Evolutionary conservation across 352 stramenopile genomes (phyloP), one percentile per base, ranked within the genome.

Genomic region (Phytophthora citricola): DNA sequence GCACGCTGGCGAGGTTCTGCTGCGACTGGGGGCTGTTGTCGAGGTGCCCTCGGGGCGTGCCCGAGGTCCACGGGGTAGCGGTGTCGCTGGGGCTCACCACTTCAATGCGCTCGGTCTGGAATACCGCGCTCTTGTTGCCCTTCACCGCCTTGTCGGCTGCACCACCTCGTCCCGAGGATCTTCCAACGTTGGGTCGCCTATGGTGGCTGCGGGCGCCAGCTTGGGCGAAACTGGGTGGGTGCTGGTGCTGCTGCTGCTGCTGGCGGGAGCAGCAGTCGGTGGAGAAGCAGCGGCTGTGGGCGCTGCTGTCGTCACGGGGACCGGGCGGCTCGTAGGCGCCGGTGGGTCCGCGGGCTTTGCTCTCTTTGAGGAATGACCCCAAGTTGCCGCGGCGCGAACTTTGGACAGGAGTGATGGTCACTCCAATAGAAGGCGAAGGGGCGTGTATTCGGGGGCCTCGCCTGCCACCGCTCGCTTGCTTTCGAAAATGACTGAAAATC

Each of bases 281-380:
- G 58, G 40, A n/a, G 9, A 45, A 31, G 58, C 41, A 47, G 32
- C 53, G 17, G 38, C 8, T 22, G 51, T 31, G 45, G 40, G 39
- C 43, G 17, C 12, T 58, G 44, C 24, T 47, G 50, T 34, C 31
- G 48, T 53, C 36, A 46, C 56, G 31, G 26, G 36, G 26, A 24
- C 53, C 47, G 41, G 26, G 9, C 26, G 39, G 40, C 10, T 58
- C 22, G 45, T 31, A 44, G 32, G 56, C 8, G 36, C 34, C 22
- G 48, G 31, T 36, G 38, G 53, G 68, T 69, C 65, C 38, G 67
- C 49, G 45, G 59, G 64, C 57, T 80, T 79, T 44, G 55, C 44
- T 78, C 71, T 75, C 69, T 83, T 87, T 87, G 59, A 78, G 57
- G 63, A 87, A 80, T 87, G 78, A 82, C 61, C 70, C 58, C 54